Percentiles rank a stretch among this genome's conserved stretches.
phyloP scores from a whole-genome alignment of 805 yeast species.

The Metschnikowia reukaufii region DNA sequence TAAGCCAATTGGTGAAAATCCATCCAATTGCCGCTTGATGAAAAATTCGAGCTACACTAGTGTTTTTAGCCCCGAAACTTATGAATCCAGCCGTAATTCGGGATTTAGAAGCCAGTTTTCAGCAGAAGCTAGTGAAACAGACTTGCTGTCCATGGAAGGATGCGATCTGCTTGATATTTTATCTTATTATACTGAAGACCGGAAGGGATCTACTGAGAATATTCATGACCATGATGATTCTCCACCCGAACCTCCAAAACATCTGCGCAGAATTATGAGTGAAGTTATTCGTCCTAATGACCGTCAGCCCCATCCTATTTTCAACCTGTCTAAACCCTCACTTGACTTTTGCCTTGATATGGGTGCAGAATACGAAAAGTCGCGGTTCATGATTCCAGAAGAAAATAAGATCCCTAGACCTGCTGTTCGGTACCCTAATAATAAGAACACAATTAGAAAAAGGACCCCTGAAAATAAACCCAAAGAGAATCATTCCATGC shows the following conservation, averaged over 20 bases:
- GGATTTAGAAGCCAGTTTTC: background rate
- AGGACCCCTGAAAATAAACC: background rate
- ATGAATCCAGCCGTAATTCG: constrained; percentile 1
- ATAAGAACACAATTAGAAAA: background rate
- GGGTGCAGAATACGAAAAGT: constrained; percentile 21
- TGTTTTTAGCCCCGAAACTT: background rate
- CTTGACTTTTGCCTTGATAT: constrained; percentile 17
- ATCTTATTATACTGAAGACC: constrained; percentile 2
- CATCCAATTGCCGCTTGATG: background rate
- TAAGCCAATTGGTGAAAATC: too few relatives aligned
- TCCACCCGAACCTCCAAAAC: constrained; percentile 14
- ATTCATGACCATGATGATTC: background rate
- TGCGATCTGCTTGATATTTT: background rate
- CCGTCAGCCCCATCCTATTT: background rate
- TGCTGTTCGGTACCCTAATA: background rate
- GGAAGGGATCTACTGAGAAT: background rate
- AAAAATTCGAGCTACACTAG: background rate
- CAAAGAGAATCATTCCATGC: too few relatives aligned
- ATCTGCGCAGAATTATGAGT: constrained; percentile 2
- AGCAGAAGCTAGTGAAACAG: constrained; percentile 1
- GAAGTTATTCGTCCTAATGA: background rate
- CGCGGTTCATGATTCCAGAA: constrained; percentile 20
- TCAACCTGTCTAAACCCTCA: background rate
- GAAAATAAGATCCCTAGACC: constrained; percentile 3
- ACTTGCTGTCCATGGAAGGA: constrained; percentile 9